Percentiles rank a stretch among this genome's conserved stretches.
phyloP scores from a whole-genome alignment of 2,329 filamentous ascomycete genomes.

The Mycosphaerella arachidis region DNA sequence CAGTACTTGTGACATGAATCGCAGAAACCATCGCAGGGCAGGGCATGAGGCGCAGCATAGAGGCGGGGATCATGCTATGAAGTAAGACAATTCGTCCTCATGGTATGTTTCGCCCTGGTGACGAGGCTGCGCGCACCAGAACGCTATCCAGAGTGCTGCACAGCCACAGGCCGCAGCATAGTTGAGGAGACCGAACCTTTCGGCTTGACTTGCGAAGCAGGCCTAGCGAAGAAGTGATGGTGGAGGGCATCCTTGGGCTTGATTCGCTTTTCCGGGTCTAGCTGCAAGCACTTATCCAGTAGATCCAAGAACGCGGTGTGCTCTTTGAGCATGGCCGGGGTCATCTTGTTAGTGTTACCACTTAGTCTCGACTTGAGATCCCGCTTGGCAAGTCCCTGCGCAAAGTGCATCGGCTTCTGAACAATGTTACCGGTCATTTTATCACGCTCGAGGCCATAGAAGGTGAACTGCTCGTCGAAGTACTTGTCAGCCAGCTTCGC shows the following conservation, averaged over 20 bases:
- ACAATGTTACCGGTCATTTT: slow-evolving; percentile 79
- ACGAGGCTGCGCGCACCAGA: not conserved
- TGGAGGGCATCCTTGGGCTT: slow-evolving; percentile 80
- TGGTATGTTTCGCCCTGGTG: not conserved
- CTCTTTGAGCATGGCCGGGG: slow-evolving; percentile 69
- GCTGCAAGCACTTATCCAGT: slow-evolving; percentile 77
- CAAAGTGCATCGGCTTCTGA: slow-evolving; percentile 60
- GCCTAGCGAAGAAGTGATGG: slow-evolving; percentile 72
- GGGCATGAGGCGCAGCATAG: not conserved
- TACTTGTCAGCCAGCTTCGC: slow-evolving; percentile 71
- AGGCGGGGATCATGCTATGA: not conserved
- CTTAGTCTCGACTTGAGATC: slow-evolving; percentile 78
- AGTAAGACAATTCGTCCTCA: not conserved
- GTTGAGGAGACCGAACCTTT: slow-evolving; percentile 7
- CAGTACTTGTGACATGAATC: not conserved
- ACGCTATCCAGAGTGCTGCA: slow-evolving; percentile 19
- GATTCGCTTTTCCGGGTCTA: slow-evolving; percentile 90
- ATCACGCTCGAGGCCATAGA: slow-evolving; percentile 79
- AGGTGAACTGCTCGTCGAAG: slow-evolving; percentile 66
- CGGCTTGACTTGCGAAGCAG: slow-evolving; percentile 5
- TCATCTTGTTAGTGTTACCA: slow-evolving; percentile 62
- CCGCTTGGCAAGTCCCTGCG: slow-evolving; percentile 57
- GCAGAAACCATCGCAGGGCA: not conserved
- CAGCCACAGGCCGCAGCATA: slow-evolving; percentile 12
- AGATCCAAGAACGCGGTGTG: slow-evolving; percentile 80